Evolutionary conservation across 2,329 filamentous ascomycete species (phyloP).

Genomic region (Exophiala dermatitidis): DNA sequence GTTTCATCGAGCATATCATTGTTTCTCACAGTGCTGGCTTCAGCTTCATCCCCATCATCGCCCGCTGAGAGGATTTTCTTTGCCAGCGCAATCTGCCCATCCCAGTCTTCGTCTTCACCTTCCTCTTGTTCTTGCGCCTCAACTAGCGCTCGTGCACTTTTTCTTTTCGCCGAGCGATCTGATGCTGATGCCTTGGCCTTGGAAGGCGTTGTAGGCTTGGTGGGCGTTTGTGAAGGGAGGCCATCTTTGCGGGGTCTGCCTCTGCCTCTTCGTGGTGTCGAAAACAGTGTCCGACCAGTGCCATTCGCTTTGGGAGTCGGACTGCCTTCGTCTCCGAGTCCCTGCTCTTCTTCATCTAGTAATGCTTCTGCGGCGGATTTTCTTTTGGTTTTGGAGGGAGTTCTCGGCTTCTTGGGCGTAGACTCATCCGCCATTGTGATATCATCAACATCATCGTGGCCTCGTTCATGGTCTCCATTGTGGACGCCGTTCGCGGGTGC

Average conservation of each 20-base stretch:
- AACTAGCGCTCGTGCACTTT: constrained; percentile 71
- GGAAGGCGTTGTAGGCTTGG: constrained; percentile 48
- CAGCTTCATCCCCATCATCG: constrained; percentile 32
- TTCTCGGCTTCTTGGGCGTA: constrained; percentile 36
- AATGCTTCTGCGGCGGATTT: constrained; percentile 10
- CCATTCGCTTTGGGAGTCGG: constrained; percentile 27
- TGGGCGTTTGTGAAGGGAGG: background rate
- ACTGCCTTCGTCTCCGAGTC: constrained; percentile 17
- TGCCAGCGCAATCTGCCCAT: constrained; percentile 60
- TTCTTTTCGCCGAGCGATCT: constrained; percentile 78
- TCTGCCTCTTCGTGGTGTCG: constrained; percentile 35
- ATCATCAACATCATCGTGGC: background rate
- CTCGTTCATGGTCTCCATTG: background rate
- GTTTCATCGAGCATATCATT: constrained; percentile 13
- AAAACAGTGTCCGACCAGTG: constrained; percentile 33
- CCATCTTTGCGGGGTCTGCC: constrained; percentile 8
- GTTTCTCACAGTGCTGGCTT: constrained; percentile 12
- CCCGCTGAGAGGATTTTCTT: constrained; percentile 60
- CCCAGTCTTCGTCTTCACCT: constrained; percentile 39
- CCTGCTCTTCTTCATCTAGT: constrained; percentile 10
- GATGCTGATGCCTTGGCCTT: constrained; percentile 51
- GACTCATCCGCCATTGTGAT: constrained; percentile 26
- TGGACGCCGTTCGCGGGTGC: constrained; percentile 4
- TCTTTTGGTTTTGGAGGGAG: constrained; percentile 11
- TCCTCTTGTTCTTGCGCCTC: constrained; percentile 59